These are phyloP conservation scores for Dalbergia cochinchinensis DNA, from an alignment of 306 rosid species.

Conservation along the genomic window DNA sequence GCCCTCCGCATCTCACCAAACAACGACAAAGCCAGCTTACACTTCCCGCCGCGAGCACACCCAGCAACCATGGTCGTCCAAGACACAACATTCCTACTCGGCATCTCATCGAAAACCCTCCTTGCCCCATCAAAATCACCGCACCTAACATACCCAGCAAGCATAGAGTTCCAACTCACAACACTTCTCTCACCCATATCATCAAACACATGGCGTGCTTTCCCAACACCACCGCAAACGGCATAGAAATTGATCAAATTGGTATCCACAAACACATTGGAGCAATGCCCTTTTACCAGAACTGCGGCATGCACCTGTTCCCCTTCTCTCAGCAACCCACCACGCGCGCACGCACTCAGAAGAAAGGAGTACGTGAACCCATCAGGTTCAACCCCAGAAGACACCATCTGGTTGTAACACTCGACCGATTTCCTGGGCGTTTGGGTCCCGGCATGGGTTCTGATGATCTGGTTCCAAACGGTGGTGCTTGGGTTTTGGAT, in stretches of 20 bases:
- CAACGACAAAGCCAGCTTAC: slow-evolving; percentile 61
- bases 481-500: slow-evolving; percentile 59
- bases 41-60: slow-evolving; percentile 62
- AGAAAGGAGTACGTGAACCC: slow-evolving; percentile 74
- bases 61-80: slow-evolving; percentile 79
- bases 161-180: slow-evolving; percentile 76
- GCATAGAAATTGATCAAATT: slow-evolving; percentile 66
- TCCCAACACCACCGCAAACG: slow-evolving; percentile 32
- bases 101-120: slow-evolving; percentile 64
- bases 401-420: slow-evolving; percentile 56
- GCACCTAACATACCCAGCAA: slow-evolving; percentile 61
- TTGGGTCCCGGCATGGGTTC: slow-evolving; percentile 55
- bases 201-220: slow-evolving; percentile 69
- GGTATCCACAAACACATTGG: slow-evolving; percentile 64
- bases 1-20: slow-evolving; percentile 75
- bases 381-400: slow-evolving; percentile 56
- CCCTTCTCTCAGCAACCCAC: slow-evolving; percentile 69
- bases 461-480: slow-evolving; percentile 71
- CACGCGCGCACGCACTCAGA: slow-evolving; percentile 67
- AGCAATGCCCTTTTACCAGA: slow-evolving; percentile 69
- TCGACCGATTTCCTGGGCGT: slow-evolving; percentile 54
- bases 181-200: slow-evolving; percentile 64
- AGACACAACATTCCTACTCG: slow-evolving; percentile 65
- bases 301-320: slow-evolving; percentile 67
- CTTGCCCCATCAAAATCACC: slow-evolving; percentile 58